Base-by-base conservation (phyloP, 176 grass and related monocot genomes). In the Phragmites australis region DNA sequence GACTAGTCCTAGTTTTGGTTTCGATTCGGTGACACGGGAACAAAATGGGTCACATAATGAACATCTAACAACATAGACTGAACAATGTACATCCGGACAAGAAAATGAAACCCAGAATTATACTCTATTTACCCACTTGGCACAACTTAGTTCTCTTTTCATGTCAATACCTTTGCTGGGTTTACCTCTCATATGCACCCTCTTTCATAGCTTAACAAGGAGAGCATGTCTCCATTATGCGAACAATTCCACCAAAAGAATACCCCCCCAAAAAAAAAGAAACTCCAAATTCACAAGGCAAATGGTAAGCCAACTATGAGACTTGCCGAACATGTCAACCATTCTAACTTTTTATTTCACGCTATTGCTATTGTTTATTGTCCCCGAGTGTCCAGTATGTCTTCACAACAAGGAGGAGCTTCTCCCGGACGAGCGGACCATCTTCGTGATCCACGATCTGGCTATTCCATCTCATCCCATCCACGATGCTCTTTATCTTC, bases 401-500 rank as follows among this genome's bases (percentile, higher is more conserved):
- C 87, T 98, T 98, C 52, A 94, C 90, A 78, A 91, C 92, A 83
- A 98, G 81, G 26, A 98, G 86, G 72, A 98, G 78, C 87, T 98
- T 98, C 88, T 93, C 92, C 69, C 90, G 93, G 65, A 89, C 87
- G 64, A 86, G 90, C 34, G 95, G 95, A 46, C 95, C 95, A 67
- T 91, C 89, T 89, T 98, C 95, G 52, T 98, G 92, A 62, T 98
- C 96, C 21, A 89, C 81, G 80, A 94, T 95, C 81, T 89, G 96
- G 75, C 92, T 98, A 67, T 93, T 85, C 96, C 96, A 98, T 84
- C 77, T 90, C 92, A 98, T 91, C 72, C 90, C 76, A 23, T 98
- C 96, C 6, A 90, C 27, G 56, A 93, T 82, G 81, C 86, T 87
- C 85, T 95, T 98, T 83, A 94, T 71, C 62, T 93, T 98, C 70